phyloP scores from a whole-genome alignment of 2,329 filamentous ascomycete genomes.

The Verticillium nubilum region DNA sequence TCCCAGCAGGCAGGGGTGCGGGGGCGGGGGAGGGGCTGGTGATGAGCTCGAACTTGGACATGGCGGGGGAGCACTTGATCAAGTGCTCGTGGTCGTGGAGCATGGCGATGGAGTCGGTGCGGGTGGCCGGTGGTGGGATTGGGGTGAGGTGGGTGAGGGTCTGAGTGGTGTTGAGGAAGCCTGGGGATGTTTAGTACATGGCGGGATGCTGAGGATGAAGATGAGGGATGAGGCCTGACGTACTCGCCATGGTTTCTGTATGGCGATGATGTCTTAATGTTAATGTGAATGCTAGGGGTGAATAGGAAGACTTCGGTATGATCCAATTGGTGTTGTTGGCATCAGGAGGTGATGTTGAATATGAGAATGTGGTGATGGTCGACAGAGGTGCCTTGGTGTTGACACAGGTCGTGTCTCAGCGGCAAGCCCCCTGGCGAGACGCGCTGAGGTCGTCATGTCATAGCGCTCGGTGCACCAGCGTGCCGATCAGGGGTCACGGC shows the following conservation, averaged over 20 bases:
- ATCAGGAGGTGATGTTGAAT: neutral
- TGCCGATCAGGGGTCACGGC: neutral
- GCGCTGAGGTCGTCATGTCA: neutral
- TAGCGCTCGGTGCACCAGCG: neutral
- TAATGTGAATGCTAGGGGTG: neutral
- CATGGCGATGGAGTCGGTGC: slow-evolving; percentile 31
- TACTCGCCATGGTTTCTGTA: neutral
- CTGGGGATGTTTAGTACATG: slow-evolving; percentile 7
- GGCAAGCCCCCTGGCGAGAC: neutral
- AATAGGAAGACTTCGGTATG: neutral
- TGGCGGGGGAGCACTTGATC: slow-evolving; percentile 47
- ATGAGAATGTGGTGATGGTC: neutral
- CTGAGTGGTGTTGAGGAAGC: slow-evolving; percentile 38
- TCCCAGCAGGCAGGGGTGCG: slow-evolving; percentile 22
- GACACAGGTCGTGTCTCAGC: neutral
- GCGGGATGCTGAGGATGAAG: neutral
- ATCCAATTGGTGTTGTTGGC: neutral
- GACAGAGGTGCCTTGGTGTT: neutral
- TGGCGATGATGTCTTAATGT: neutral
- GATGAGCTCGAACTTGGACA: slow-evolving; percentile 34
- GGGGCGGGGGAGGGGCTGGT: slow-evolving; percentile 19
- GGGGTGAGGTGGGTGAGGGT: slow-evolving; percentile 35
- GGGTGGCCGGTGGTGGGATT: slow-evolving; percentile 31
- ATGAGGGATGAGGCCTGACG: neutral
- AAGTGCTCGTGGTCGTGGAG: slow-evolving; percentile 49